A percentile compares a stretch with the other conserved stretches of the same genome.
Conservation (phyloP, 2,329 filamentous ascomycete species). For the Alternaria hordeiaustralica region DNA sequence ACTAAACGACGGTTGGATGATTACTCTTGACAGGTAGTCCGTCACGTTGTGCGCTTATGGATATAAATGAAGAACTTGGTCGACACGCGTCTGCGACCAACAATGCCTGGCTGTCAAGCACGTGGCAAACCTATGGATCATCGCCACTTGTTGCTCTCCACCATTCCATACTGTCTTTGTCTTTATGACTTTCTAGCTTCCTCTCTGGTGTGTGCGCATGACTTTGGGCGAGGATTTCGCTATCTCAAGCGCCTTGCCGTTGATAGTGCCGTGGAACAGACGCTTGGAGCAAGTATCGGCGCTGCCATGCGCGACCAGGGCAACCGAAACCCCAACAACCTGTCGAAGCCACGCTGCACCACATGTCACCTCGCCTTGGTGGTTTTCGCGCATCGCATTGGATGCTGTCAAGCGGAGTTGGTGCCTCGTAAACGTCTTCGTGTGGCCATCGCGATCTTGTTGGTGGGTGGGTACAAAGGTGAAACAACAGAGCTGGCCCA, state of each 20-base stretch:
- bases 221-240: neutral
- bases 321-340: neutral
- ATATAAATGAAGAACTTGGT: neutral
- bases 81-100: neutral
- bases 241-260: neutral
- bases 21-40: conserved; percentile 48
- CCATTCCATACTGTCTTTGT: neutral
- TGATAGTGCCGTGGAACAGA: neutral
- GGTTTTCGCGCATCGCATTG: neutral
- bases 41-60: neutral
- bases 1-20: conserved; percentile 51
- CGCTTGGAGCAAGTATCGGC: neutral
- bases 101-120: neutral
- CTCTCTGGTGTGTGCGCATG: neutral
- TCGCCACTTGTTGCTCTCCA: neutral
- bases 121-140: neutral
- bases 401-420: neutral
- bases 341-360: neutral
- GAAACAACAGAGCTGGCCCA: conserved; percentile 11
- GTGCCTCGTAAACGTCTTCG: neutral
- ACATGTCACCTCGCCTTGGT: neutral
- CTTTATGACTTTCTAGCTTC: neutral
- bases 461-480: conserved; percentile 7
- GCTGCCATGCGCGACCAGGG: neutral
- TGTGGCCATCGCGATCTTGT: conserved; percentile 1